These are phyloP conservation scores for Helianthus tuberosus DNA, from an alignment of 129 eudicot species.

Conservation along the genomic window DNA sequence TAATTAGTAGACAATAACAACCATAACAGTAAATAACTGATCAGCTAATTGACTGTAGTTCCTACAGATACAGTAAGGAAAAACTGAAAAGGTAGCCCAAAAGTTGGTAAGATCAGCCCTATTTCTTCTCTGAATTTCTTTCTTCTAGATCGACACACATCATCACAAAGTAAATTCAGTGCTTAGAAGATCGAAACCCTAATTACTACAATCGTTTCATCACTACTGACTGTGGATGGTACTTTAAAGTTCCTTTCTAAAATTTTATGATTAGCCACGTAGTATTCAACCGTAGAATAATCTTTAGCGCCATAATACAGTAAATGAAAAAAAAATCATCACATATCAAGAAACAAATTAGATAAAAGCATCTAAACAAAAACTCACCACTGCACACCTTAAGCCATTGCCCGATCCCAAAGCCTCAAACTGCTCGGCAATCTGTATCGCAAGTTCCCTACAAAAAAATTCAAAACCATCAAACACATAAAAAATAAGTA, in stretches of 20 bases:
- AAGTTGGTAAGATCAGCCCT: neutral
- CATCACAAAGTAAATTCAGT: neutral
- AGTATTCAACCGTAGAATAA: neutral
- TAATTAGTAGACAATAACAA: neutral
- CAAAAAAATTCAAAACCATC: constrained; percentile 7
- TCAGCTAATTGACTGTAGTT: neutral
- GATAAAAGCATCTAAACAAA: neutral
- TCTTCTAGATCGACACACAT: too few species aligned
- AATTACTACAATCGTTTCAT: neutral
- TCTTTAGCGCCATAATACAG: neutral
- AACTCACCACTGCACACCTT: constrained; percentile 79
- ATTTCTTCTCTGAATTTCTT: neutral
- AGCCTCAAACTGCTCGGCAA: constrained; percentile 90
- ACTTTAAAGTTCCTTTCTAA: neutral
- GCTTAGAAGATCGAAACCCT: neutral
- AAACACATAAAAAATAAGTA: neutral
- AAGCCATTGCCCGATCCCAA: constrained; percentile 76
- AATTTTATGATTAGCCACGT: neutral
- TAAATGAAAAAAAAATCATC: neutral
- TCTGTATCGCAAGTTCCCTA: constrained; percentile 91
- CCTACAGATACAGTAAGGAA: neutral
- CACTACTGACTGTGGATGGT: neutral
- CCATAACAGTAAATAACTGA: neutral
- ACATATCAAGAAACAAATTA: neutral
- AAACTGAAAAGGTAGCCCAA: neutral